A percentile compares a stretch with the other conserved stretches of the same genome.
Conservation (phyloP, 805 yeast genomes). For the Lipomyces sp. region DNA sequence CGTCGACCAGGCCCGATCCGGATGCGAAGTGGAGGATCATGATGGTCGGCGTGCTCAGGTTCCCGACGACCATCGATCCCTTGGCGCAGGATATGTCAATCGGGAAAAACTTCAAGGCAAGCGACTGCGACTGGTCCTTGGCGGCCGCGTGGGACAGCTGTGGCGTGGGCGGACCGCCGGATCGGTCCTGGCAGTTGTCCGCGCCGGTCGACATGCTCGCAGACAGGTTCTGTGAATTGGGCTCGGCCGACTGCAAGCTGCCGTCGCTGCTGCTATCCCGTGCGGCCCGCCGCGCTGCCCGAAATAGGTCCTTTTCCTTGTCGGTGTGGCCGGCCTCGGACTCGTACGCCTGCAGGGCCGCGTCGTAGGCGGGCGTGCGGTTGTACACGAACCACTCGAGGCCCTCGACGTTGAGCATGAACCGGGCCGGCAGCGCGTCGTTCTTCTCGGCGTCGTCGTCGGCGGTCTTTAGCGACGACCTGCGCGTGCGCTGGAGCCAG, state of each 20-base stretch:
- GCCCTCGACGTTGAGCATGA: slow-evolving; percentile 64
- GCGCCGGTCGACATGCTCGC: too few relatives aligned
- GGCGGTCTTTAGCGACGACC: slow-evolving; percentile 28
- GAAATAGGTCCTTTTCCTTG: too few relatives aligned
- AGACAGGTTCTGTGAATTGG: too few relatives aligned
- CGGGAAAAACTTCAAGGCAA: slow-evolving; percentile 49
- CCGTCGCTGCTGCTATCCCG: too few relatives aligned
- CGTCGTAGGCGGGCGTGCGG: slow-evolving; percentile 72
- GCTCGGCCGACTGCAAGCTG: too few relatives aligned
- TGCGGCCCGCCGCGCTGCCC: too few relatives aligned
- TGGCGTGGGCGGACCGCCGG: too few relatives aligned
- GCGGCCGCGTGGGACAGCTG: neutral
- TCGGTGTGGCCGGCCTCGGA: neutral
- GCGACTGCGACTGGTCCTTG: slow-evolving; percentile 7
- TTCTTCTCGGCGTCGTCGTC: slow-evolving; percentile 38
- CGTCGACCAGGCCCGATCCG: slow-evolving; percentile 58
- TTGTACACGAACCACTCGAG: slow-evolving; percentile 81
- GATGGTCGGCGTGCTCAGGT: slow-evolving; percentile 69
- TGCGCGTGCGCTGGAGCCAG: slow-evolving; percentile 58
- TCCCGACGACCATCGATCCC: slow-evolving; percentile 78
- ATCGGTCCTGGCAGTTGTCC: too few relatives aligned
- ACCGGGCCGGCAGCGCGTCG: slow-evolving; percentile 52
- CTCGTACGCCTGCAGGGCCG: slow-evolving; percentile 46
- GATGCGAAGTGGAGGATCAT: slow-evolving; percentile 57
- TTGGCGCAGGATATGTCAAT: slow-evolving; percentile 55